Evolutionary conservation across 2,329 filamentous ascomycete species (phyloP), one percentile per base, ranked within the genome.

Genomic region (Alternaria viburni): DNA sequence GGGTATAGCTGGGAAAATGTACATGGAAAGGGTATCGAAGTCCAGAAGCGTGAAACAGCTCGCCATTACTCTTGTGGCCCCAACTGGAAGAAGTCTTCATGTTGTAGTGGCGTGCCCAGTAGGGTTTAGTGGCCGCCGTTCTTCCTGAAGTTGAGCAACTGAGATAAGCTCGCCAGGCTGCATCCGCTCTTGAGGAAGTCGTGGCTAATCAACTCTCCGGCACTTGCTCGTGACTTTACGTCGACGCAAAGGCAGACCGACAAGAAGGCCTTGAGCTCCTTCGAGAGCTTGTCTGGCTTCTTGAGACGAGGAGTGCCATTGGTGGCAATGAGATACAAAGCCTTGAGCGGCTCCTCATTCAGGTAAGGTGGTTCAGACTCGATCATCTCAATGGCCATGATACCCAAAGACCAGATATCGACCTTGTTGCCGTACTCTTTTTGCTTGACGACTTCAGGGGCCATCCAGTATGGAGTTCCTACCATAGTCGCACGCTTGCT

Each of bases 361-460:
- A 98, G 88, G 80, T 99, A 99, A 0, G 96, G 96, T 6, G 96
- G 96, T 81, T 99, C 96, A 17, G 93, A 97, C 80, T 99, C 96
- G 76, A 98, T 98, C 96, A 99, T 97, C 82, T 99, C 96, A 76
- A 99, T 98, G 23, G 96, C 95, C 96, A 98, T 99, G 83, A 99
- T 99, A 76, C 96, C 96, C 66, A 99, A 85, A 28, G 94, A 97
- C 96, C 96, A 99, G 77, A 98, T 97, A 78, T 99, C 96, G 67
- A 98, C 96, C 86, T 98, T 98, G 77, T 92, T 92, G 43, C 95
- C 96, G 76, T 99, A 99, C 81, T 97, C 95, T 84, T 98, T 98
- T 81, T 98, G 96, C 84, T 98, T 98, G 79, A 99, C 96, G 47
- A 99, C 96, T 81, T 99, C 96, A 41, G 96, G 96, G 9, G 96